Evolutionary conservation across 805 yeast species (phyloP).

Genomic region (Ascoidea rubescens): DNA sequence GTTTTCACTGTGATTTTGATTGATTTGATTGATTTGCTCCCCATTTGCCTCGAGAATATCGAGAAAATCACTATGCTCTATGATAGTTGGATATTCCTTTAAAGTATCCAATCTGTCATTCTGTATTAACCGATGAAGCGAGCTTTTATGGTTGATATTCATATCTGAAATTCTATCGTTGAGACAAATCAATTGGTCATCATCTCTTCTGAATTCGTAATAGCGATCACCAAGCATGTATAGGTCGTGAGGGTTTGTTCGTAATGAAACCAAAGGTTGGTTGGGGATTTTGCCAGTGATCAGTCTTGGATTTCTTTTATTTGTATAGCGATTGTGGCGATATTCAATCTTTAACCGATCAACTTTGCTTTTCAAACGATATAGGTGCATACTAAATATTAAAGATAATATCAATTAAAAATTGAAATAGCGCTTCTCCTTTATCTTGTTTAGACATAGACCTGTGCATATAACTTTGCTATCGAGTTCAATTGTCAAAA

Average conservation of each 20-base stretch:
- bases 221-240: background rate
- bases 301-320: slow-evolving; percentile 22
- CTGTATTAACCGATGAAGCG: too few species aligned
- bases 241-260: slow-evolving; percentile 22
- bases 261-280: slow-evolving; percentile 22
- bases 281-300: slow-evolving; percentile 22
- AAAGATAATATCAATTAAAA: too few species aligned
- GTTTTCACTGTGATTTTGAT: background rate
- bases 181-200: slow-evolving; percentile 4
- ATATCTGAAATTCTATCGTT: background rate
- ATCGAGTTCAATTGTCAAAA: too few species aligned
- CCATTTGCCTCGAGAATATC: background rate
- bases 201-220: slow-evolving; percentile 1
- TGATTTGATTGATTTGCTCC: background rate
- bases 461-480: too few species aligned
- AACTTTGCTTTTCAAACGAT: slow-evolving; percentile 20
- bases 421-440: too few species aligned
- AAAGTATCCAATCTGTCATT: background rate
- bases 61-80: background rate
- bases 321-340: slow-evolving; percentile 25
- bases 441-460: too few species aligned
- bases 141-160: too few species aligned
- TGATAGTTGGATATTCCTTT: background rate
- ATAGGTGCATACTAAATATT: slow-evolving; percentile 11
- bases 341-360: slow-evolving; percentile 22